Percentiles rank a stretch among this genome's conserved stretches.
These are phyloP conservation scores for Crithidia sp. DNA, from an alignment of 208 protist species.

Conservation along the genomic window DNA sequence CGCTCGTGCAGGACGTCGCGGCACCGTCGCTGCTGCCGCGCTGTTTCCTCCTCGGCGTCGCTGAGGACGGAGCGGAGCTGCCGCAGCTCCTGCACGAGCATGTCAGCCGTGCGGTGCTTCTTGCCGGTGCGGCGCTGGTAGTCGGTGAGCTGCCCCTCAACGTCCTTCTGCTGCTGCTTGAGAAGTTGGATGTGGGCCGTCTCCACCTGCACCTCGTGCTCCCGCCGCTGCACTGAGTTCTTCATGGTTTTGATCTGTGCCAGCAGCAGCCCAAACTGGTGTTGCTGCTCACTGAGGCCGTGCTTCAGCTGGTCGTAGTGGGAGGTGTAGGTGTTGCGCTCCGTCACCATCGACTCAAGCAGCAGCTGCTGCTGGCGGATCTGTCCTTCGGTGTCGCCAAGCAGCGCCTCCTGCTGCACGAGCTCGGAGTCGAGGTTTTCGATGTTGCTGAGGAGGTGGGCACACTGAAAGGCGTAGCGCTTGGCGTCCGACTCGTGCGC, in stretches of 20 bases:
- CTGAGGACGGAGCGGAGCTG: conserved; percentile 94
- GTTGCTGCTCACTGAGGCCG: conserved; percentile 94
- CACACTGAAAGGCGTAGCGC: conserved; percentile 61
- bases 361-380: conserved; percentile 75
- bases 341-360: conserved; percentile 94
- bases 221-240: conserved; percentile 92
- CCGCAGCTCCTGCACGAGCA: conserved; percentile 78
- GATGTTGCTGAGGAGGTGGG: conserved; percentile 90
- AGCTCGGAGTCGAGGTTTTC: conserved; percentile 83
- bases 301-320: conserved; percentile 95
- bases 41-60: conserved; percentile 87
- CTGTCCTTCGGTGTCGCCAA: conserved; percentile 67
- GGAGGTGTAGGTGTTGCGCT: conserved; percentile 97
- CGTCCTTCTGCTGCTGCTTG: conserved; percentile 52
- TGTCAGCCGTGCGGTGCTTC: conserved; percentile 41
- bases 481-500: conserved; percentile 79
- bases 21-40: conserved; percentile 92
- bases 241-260: conserved; percentile 92
- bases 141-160: conserved; percentile 50
- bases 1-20: conserved; percentile 94
- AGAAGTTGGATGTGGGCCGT: conserved; percentile 50
- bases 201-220: conserved; percentile 58
- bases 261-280: conserved; percentile 95
- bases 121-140: conserved; percentile 49
- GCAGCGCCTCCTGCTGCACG: conserved; percentile 80